Evolutionary conservation across 345 rosid species (phyloP), one percentile per base, ranked within the genome.

Genomic region (Combretum micranthum): DNA sequence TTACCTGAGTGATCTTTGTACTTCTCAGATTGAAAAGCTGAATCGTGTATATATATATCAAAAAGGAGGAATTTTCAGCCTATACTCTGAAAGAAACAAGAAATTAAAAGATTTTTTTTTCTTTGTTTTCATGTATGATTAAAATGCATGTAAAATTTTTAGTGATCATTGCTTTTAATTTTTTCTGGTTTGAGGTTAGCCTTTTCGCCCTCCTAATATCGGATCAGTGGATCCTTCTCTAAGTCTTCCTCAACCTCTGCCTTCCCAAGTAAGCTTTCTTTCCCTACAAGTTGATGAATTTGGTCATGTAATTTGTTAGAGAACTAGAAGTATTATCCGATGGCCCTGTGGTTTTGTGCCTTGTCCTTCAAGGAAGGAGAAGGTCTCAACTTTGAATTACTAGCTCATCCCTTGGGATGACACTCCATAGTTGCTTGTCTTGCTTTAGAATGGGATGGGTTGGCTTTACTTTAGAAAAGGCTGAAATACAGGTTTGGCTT

Each of bases 201-300:
- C 88, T 57, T 78, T 59, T 62, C 86, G 67, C 52, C 87, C 82
- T 66, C 90, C 84, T 52, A 59, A 68, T 17, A 75, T 61, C 44
- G 75, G 77, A 67, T 75, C 86, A 44, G 70, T 77, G 66, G 94
- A 86, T 77, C 75, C 74, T 66, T 69, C 84, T 63, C 83, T 75
- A 56, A 80, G 77, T 75, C 82, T 80, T 68, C 68, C 73, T 64
- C 89, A 84, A 2, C 74, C 89, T n/a, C 67, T 86, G 72, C 70
- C 84, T 49, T 72, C 70, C 69, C 95, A 83, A 71, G 98, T 92
- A 86, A 71, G 68, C 53, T 72, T 53, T 56, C 64, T 66, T 64
- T 63, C 53, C 46, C 12, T 32, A 32, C 37, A 50, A 48, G 57
- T 57, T 42, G 19, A 51, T 55, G 47, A 19, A 52, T 20, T 37